These are phyloP conservation scores for Geranium rotundifolium DNA, from an alignment of 345 rosid species.

Conservation along the genomic window DNA sequence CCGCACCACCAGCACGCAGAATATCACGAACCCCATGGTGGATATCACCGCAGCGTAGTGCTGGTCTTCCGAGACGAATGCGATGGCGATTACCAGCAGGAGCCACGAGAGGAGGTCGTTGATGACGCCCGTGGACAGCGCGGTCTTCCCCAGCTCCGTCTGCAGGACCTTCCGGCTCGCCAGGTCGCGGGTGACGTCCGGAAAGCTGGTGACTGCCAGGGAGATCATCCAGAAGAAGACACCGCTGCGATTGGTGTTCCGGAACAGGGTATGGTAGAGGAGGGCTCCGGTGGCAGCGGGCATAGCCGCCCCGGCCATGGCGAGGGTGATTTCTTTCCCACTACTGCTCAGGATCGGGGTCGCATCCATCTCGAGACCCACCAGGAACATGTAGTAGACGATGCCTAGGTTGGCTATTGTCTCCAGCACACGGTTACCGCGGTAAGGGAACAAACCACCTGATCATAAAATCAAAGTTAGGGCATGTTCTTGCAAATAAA, in stretches of 20 bases:
- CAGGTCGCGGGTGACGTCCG: conserved; percentile 41
- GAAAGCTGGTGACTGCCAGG: conserved; percentile 49
- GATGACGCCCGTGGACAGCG: conserved; percentile 37
- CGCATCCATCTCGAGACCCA: conserved; percentile 54
- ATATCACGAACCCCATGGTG: conserved; percentile 14
- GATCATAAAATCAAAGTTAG: too few species aligned
- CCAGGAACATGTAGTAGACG: conserved; percentile 41
- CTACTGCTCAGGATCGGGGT: conserved; percentile 22
- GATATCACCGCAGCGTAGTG: conserved; percentile 6
- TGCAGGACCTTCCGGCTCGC: conserved; percentile 59
- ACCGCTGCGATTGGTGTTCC: not conserved
- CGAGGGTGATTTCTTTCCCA: conserved; percentile 18
- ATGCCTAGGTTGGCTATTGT: conserved; percentile 39
- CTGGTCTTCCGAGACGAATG: conserved; percentile 5
- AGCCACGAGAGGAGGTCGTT: conserved; percentile 45
- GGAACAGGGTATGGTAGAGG: conserved; percentile 17
- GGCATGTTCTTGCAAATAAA: too few species aligned
- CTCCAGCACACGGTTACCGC: conserved; percentile 26
- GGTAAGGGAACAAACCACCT: conserved; percentile 14
- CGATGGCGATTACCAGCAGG: conserved; percentile 18
- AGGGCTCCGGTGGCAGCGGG: conserved; percentile 25
- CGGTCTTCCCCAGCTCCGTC: conserved; percentile 39
- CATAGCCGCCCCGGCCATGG: conserved; percentile 24
- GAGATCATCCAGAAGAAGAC: conserved; percentile 34
- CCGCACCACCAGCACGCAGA: conserved; percentile 26